Percentiles rank a stretch among this genome's conserved stretches.
These are phyloP conservation scores for Udeniomyces megalosporus DNA, from an alignment of 768 basidiomycete species.

Conservation along the genomic window DNA sequence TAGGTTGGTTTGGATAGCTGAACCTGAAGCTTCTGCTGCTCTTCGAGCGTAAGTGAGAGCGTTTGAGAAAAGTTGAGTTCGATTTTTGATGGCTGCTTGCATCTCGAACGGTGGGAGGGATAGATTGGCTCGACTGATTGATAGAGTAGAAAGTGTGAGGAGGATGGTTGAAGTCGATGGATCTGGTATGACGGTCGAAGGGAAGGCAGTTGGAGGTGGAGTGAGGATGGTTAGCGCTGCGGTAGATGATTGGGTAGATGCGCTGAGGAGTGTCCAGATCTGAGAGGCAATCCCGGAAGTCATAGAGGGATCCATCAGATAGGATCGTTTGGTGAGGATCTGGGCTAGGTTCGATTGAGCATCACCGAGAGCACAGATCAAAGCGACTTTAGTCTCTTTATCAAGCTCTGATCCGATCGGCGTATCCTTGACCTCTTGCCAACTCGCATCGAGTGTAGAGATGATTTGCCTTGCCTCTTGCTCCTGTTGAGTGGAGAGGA, in stretches of 20 bases:
- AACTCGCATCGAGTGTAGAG: neutral
- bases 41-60: neutral
- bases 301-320: too few relatives aligned
- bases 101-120: neutral
- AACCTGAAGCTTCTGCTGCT: neutral
- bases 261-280: neutral
- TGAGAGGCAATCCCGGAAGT: neutral
- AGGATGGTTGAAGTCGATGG: neutral
- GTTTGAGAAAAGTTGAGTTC: neutral
- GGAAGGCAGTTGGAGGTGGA: neutral
- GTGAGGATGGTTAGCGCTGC: neutral
- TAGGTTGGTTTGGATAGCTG: neutral
- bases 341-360: conserved; percentile 6
- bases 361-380: conserved; percentile 9
- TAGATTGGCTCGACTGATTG: neutral
- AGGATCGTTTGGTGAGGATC: too few relatives aligned
- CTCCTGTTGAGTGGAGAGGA: too few relatives aligned
- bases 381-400: neutral
- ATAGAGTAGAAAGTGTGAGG: neutral
- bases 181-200: neutral
- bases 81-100: neutral
- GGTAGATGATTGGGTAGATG: neutral
- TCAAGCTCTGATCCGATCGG: neutral
- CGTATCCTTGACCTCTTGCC: neutral
- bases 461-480: neutral